Conservation (phyloP, 2,329 filamentous ascomycete genomes). For the Gnomoniopsis smithogilvyi region DNA sequence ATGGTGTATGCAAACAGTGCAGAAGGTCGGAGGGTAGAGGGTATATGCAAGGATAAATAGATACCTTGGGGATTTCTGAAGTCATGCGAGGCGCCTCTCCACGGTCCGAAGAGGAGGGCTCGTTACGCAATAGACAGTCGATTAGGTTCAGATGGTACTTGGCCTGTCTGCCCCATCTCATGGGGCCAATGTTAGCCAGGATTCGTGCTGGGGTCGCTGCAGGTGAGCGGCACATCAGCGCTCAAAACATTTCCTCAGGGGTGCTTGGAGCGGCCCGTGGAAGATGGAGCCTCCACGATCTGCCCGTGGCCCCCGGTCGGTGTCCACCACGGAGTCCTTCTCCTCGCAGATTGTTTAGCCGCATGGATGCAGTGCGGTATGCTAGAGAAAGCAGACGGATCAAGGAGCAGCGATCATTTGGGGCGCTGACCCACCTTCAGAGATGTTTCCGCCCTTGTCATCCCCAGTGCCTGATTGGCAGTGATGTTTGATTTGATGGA, state of each 20-base stretch:
- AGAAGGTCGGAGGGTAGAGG: neutral
- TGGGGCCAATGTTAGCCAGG: conserved; percentile 17
- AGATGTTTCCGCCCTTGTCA: conserved; percentile 19
- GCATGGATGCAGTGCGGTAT: conserved; percentile 10
- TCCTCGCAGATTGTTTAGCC: conserved; percentile 8
- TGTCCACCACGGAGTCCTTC: conserved; percentile 2
- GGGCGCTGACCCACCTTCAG: conserved; percentile 17
- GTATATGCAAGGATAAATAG: conserved; percentile 5
- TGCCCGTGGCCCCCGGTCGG: conserved; percentile 4
- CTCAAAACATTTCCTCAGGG: conserved; percentile 5
- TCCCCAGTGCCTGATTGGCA: conserved; percentile 16
- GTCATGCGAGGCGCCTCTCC: conserved; percentile 41
- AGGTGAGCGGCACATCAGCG: conserved; percentile 16
- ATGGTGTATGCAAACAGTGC: neutral
- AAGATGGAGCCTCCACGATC: conserved; percentile 16
- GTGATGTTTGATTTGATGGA: conserved; percentile 4
- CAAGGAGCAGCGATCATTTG: neutral
- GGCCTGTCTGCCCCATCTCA: conserved; percentile 19
- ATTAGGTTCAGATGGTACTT: conserved; percentile 23
- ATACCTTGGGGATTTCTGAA: conserved; percentile 44
- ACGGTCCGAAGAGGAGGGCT: conserved; percentile 31
- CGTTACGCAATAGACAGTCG: conserved; percentile 26
- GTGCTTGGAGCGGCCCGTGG: conserved; percentile 11
- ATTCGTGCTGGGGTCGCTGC: conserved; percentile 15
- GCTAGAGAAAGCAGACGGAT: conserved; percentile 9